phyloP scores from a whole-genome alignment of 2,329 filamentous ascomycete genomes.

The Claviceps cyperi region DNA sequence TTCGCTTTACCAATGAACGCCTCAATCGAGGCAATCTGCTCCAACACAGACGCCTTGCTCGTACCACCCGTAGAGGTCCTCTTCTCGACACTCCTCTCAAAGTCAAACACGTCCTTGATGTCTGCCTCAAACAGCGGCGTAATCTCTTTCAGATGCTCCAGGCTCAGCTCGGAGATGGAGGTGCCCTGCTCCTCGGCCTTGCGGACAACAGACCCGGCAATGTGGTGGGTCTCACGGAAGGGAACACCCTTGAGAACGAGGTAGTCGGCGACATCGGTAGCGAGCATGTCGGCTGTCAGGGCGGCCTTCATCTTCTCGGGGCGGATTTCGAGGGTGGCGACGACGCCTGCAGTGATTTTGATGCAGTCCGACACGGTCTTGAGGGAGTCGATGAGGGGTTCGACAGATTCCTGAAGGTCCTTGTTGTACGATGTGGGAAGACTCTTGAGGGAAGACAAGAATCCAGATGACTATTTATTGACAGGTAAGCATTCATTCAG shows the following conservation, averaged over 20 bases:
- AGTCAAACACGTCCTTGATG: constrained; percentile 7
- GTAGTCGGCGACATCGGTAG: constrained; percentile 8
- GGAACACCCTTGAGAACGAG: constrained; percentile 6
- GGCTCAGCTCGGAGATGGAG: constrained; percentile 4
- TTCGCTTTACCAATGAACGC: background rate
- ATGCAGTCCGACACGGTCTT: constrained; percentile 1
- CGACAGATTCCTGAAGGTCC: constrained; percentile 1
- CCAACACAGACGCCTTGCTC: constrained; percentile 4
- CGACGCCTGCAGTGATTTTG: background rate
- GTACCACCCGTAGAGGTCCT: constrained; percentile 5
- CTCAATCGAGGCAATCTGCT: constrained; percentile 1
- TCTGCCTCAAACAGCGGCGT: constrained; percentile 4
- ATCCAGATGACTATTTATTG: background rate
- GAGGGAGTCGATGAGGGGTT: constrained; percentile 1
- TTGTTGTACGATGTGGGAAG: constrained; percentile 4
- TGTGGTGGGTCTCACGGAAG: constrained; percentile 8
- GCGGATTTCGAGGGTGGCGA: constrained; percentile 1
- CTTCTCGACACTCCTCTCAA: constrained; percentile 6
- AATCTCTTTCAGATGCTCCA: constrained; percentile 4
- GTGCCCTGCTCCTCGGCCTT: constrained; percentile 5
- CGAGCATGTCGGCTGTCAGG: constrained; percentile 6
- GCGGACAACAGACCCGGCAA: constrained; percentile 4
- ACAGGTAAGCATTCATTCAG: background rate
- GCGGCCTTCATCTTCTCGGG: constrained; percentile 5
- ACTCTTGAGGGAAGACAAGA: constrained; percentile 1